These are phyloP conservation scores for Pythium apleroticum DNA, from an alignment of 352 stramenopile species.

Conservation along the genomic window DNA sequence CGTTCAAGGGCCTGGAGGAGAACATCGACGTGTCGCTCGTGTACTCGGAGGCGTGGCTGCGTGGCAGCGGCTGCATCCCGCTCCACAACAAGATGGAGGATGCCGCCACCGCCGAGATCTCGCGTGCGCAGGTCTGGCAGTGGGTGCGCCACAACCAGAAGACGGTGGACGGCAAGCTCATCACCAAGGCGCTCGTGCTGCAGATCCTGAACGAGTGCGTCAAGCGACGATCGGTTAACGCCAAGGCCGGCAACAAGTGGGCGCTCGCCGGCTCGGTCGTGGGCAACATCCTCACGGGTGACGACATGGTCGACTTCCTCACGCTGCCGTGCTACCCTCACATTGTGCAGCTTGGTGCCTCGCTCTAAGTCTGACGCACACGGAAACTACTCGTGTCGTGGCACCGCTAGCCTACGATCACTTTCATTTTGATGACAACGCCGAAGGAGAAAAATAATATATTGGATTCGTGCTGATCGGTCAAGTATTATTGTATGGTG, in stretches of 20 bases:
- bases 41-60: conserved; percentile 94
- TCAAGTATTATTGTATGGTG: background rate
- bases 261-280: conserved; percentile 59
- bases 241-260: conserved; percentile 60
- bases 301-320: conserved; percentile 82
- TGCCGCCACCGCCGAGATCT: conserved; percentile 94
- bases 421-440: background rate
- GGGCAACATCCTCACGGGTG: conserved; percentile 66
- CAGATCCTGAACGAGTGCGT: conserved; percentile 68
- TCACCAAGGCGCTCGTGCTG: conserved; percentile 70
- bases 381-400: no score
- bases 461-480: conserved; percentile 8
- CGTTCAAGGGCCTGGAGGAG: conserved; percentile 79
- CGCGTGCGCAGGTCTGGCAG: conserved; percentile 93
- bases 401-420: conserved; percentile 30
- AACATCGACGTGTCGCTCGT: conserved; percentile 93
- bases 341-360: conserved; percentile 69
- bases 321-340: conserved; percentile 83
- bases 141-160: conserved; percentile 80
- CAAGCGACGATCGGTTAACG: conserved; percentile 49
- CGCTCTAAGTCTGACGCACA: conserved; percentile 50
- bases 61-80: conserved; percentile 92
- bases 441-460: conserved; percentile 21
- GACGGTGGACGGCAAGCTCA: conserved; percentile 60
- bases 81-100: conserved; percentile 96